These are phyloP conservation scores for Pluteus cervinus DNA, from an alignment of 768 basidiomycete genomes.

Conservation along the genomic window DNA sequence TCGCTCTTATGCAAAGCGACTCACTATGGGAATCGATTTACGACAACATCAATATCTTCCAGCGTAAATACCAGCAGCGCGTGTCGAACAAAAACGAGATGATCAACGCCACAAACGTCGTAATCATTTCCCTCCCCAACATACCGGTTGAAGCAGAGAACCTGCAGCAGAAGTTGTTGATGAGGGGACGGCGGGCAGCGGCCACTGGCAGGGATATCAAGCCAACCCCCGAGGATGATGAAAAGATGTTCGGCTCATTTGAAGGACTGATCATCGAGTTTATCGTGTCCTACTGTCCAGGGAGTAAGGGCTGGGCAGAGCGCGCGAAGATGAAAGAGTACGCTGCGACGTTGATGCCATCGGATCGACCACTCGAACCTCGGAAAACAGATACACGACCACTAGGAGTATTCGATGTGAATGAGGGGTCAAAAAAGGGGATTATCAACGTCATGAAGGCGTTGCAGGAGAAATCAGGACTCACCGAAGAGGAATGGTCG, in stretches of 20 bases:
- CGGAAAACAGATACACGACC: conserved; percentile 18
- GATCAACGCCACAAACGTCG: conserved; percentile 23
- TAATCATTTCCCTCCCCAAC: too few species aligned
- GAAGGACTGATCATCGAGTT: too few species aligned
- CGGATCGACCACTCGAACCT: conserved; percentile 14
- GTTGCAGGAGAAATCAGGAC: conserved; percentile 12
- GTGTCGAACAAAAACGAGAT: conserved; percentile 21
- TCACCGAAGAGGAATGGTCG: conserved; percentile 15
- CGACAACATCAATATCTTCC: conserved; percentile 28
- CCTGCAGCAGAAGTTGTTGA: conserved; percentile 7
- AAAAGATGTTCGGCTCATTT: too few species aligned
- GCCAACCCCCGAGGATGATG: conserved; percentile 13
- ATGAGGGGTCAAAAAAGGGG: conserved; percentile 25
- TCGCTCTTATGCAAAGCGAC: conserved; percentile 16
- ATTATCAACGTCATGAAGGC: conserved; percentile 16
- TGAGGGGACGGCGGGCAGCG: conserved; percentile 10
- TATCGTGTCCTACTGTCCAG: conserved; percentile 11
- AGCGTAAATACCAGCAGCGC: conserved; percentile 22
- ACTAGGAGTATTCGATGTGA: conserved; percentile 21
- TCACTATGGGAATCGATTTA: conserved; percentile 18
- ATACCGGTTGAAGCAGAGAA: conserved; percentile 7
- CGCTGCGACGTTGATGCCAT: conserved; percentile 9
- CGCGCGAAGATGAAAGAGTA: conserved; percentile 6
- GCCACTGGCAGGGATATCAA: conserved; percentile 14
- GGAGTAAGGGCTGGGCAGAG: conserved; percentile 8